Conservation (phyloP, 139 green algal species). For the Chlorella ohadii region DNA sequence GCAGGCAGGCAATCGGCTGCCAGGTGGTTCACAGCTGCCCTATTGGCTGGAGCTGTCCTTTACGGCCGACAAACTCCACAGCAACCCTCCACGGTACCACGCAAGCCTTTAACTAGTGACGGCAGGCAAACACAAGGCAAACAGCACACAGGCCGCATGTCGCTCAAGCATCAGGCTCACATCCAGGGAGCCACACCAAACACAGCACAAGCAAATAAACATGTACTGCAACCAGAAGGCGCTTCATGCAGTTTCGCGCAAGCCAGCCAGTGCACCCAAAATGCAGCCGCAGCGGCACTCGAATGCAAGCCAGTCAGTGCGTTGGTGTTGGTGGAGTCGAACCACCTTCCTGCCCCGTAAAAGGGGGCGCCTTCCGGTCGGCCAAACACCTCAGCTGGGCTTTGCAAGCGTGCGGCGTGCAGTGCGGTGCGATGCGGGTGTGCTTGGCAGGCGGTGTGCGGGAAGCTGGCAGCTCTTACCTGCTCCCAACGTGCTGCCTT, state of each 20-base stretch:
- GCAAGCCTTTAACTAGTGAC: too few relatives aligned
- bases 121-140: neutral
- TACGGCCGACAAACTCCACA: too few relatives aligned
- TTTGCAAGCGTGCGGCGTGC: neutral
- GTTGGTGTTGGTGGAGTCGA: conserved; percentile 37
- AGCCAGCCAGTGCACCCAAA: neutral
- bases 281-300: neutral
- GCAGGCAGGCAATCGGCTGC: too few relatives aligned
- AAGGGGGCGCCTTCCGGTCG: conserved; percentile 28
- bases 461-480: too few relatives aligned
- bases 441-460: too few relatives aligned
- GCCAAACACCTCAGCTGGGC: conserved; percentile 28
- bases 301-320: neutral
- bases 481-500: too few relatives aligned
- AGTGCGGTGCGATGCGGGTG: neutral
- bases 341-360: conserved; percentile 25
- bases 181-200: neutral
- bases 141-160: neutral
- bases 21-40: too few relatives aligned
- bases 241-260: too few relatives aligned
- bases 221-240: neutral
- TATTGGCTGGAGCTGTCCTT: too few relatives aligned
- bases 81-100: too few relatives aligned
- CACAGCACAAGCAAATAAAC: neutral
- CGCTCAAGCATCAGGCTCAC: too few relatives aligned